phyloP scores from a whole-genome alignment of 768 basidiomycete genomes.

The Mycena rosella region DNA sequence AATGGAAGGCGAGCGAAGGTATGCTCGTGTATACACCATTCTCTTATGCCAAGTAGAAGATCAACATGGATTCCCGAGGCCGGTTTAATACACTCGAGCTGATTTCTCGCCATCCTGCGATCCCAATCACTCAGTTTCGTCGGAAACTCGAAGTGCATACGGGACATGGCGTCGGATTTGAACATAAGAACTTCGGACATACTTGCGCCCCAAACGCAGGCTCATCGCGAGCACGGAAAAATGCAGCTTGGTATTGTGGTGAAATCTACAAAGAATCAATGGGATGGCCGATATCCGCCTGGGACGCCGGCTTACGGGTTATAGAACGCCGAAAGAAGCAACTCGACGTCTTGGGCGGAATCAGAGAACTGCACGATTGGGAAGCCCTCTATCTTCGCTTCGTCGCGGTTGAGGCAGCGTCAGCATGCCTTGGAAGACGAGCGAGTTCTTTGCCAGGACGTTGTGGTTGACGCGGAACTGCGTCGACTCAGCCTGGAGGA shows the following conservation, averaged over 20 bases:
- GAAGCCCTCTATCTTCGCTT: conserved; percentile 34
- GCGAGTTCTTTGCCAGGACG: neutral
- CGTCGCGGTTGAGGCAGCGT: neutral
- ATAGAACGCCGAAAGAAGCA: conserved; percentile 15
- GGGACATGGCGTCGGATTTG: neutral
- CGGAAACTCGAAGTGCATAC: neutral
- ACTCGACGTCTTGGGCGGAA: conserved; percentile 37
- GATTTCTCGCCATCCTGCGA: no score
- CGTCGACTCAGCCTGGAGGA: conserved; percentile 12
- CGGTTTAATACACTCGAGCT: no score
- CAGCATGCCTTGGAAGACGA: conserved; percentile 10
- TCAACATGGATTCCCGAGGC: neutral
- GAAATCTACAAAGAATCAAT: neutral
- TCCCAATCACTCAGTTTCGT: no score
- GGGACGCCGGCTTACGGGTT: neutral
- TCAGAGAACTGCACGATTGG: conserved; percentile 34
- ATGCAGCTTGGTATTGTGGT: neutral
- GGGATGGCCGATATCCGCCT: neutral
- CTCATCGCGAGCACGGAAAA: neutral
- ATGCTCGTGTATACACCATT: conserved; percentile 10
- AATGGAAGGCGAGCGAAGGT: conserved; percentile 6
- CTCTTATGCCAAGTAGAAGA: conserved; percentile 17
- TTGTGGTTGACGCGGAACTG: conserved; percentile 22
- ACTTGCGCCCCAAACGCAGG: conserved; percentile 19
- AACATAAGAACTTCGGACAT: conserved; percentile 3